Evolutionary conservation across 2,329 filamentous ascomycete genomes (phyloP).

Genomic region (Cytospora schulzeri): DNA sequence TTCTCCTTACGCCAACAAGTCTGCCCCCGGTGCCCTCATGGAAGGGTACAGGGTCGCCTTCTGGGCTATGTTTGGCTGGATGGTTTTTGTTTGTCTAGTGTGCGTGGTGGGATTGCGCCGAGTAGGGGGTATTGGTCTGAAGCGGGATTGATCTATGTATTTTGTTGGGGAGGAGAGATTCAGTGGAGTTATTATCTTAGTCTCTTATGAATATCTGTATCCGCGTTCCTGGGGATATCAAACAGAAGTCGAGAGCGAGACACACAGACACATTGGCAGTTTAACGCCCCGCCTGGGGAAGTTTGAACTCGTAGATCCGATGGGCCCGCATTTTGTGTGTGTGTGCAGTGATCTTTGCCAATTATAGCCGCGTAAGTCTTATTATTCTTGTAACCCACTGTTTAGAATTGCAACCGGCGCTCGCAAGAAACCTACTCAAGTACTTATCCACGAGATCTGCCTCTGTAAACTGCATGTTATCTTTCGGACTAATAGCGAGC

Average conservation of each 20-base stretch:
- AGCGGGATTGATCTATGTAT: conserved; percentile 14
- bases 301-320: no score
- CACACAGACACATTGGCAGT: no score
- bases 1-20: conserved; percentile 9
- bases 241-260: no score
- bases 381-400: background rate
- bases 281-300: no score
- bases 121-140: conserved; percentile 17
- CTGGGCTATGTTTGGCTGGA: conserved; percentile 26
- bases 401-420: background rate
- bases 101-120: conserved; percentile 16
- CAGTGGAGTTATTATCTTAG: no score
- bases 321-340: no score
- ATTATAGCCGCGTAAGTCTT: conserved; percentile 1
- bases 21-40: conserved; percentile 9
- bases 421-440: background rate
- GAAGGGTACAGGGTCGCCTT: conserved; percentile 16
- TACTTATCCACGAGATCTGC: background rate
- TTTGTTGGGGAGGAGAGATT: no score
- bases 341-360: background rate
- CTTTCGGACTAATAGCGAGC: background rate
- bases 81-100: conserved; percentile 2
- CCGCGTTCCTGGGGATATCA: no score
- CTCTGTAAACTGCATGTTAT: background rate
- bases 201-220: no score